Base-by-base conservation (phyloP, 345 rosid species). In the Citrus australasica region DNA sequence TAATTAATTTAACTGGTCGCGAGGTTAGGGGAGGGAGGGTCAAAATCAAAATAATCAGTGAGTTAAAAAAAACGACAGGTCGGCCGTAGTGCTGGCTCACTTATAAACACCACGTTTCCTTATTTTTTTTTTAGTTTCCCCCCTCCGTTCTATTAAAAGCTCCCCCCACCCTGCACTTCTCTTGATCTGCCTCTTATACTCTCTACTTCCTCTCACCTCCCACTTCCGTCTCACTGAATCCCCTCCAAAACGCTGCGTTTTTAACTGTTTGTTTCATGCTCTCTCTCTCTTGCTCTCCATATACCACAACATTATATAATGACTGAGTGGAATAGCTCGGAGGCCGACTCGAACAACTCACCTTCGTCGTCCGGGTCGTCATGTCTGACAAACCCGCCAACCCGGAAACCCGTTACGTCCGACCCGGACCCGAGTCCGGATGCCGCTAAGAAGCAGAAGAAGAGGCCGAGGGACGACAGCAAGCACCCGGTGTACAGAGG, bases 401-500 rank as follows among this genome's bases (percentile, higher is more conserved):
- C 27, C 28, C 22, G 24, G 11, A 32, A 71, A 40, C 17, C 75
- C 75, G 48, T 25, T 32, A 13, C 60, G 0, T 11, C 9, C 5
- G 79, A 71, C 46, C 42, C 73, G 37, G 76, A 71, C 71, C 72
- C 62, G 33, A 73, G 58, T 79, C 71, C 55, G 30, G 67, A 65
- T 19, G 40, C 10, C 14, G n/a, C 5, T 3, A 65, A 76, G 17
- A 71, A 14, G 24, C n/a, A 68, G 56, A 67, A 48, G 66, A 68
- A 67, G 64, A 35, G 82, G 68, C 40, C 76, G 1, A 25, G 68
- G 10, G 56, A 40, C 17, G 60, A 25, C 75, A 82, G 85, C 76
- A 86, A 86, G 81, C 91, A 88, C 59, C 94, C 92, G 10, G 85
- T 83, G 38, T 95, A 90, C 79, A 79, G 97, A 38, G 98, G 98